Conservation (phyloP, 495 filamentous ascomycete genomes). For the Neurospora sp. region DNA sequence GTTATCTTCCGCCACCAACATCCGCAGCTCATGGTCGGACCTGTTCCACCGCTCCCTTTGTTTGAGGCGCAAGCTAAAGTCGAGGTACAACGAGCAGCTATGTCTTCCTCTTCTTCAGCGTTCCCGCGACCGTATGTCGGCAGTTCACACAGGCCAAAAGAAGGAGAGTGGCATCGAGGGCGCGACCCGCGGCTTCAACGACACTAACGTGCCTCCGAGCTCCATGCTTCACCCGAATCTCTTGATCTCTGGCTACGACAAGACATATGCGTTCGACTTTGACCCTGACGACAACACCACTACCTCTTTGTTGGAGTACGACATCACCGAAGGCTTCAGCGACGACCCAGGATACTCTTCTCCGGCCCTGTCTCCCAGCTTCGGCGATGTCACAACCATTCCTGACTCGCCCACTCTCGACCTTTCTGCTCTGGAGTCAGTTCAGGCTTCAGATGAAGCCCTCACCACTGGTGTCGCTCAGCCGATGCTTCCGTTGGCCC, state of each 20-base stretch:
- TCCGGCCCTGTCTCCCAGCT: neutral
- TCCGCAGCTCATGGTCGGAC: neutral
- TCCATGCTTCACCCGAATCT: neutral
- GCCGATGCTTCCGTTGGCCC: neutral
- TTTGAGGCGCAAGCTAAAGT: neutral
- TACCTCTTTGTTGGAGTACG: neutral
- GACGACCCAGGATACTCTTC: neutral
- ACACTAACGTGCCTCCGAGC: neutral
- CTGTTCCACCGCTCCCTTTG: neutral
- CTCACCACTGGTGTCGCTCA: neutral
- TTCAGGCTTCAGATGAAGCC: neutral
- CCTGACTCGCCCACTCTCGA: neutral
- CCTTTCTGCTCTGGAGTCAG: neutral
- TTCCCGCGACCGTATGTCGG: neutral
- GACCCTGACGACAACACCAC: rapidly evolving
- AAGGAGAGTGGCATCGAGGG: neutral
- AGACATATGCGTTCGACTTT: neutral
- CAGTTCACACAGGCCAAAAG: rapidly evolving
- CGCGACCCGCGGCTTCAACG: neutral
- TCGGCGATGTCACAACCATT: no score
- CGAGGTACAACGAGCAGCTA: neutral
- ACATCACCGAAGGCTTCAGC: neutral
- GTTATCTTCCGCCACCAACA: neutral
- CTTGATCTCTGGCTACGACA: neutral
- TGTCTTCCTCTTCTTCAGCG: neutral